Base-by-base conservation (phyloP, 371 early-diverging fungal species). In the Mortierella polycephala region DNA sequence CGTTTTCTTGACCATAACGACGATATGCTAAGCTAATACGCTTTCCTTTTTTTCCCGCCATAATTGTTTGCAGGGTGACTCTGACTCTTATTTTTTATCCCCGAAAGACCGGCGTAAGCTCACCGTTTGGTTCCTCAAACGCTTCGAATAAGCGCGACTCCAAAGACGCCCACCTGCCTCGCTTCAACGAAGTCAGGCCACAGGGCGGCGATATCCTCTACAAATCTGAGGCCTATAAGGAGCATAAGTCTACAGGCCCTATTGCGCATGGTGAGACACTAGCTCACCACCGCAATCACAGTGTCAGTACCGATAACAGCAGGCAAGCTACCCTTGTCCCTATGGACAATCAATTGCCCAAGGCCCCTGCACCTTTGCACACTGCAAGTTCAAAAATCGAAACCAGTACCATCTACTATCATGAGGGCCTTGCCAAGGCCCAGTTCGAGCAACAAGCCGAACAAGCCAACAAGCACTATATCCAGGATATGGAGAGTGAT, bases 51-150 rank as follows among this genome's bases (percentile, higher is more conserved):
- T 13, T 11, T n/a, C 10, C 9, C 30, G 7, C 37, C 21, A 30
- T 23, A 5, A 7, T 41, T 42, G 6, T 44, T 20, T 21, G 7
- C 44, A 73, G 74, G 67, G 69, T 68, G 7, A 68, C 74, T 30
- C 23, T 74, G 44, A 68, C 60, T 4, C 61, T 74, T 10, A 67
- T 72, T 57, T 72, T 72, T 44, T 72, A 72, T 20, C 73, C 73
- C 8, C 67, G 73, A 12, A 72, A 59, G 59, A 58, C 62, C 5
- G 58, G 65, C 23, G n/a, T 50, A 8, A 65, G 57, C 41, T 64
- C 72, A 5, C 66, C 60, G 5, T 71, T 65, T 54, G 55, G 50
- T 12, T 57, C 64, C 23, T 58, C 70, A 7, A 54, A 50, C 20
- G n/a, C 37, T 3, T 12, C 55, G 5, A 11, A 9, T n/a, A 57